Evolutionary conservation across 2,329 filamentous ascomycete species (phyloP).

Genomic region (Ceratocystis smalleyi): DNA sequence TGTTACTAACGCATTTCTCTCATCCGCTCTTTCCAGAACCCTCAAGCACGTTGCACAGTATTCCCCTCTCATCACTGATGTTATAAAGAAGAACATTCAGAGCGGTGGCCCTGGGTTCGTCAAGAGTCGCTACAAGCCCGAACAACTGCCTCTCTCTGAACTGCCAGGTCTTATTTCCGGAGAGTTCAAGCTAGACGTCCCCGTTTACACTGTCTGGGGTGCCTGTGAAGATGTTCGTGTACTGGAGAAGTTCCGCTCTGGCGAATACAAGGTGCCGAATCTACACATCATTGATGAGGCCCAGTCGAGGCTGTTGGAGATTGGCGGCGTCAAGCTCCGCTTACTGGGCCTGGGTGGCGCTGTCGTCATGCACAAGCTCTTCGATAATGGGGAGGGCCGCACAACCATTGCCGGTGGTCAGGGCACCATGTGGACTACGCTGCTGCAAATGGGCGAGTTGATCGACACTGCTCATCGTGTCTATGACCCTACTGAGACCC

Average conservation of each 20-base stretch:
- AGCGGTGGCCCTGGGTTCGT: slow-evolving; percentile 57
- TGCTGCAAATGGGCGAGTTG: slow-evolving; percentile 94
- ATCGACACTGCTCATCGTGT: slow-evolving; percentile 96
- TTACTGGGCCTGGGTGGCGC: slow-evolving; percentile 86
- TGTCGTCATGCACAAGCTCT: slow-evolving; percentile 99
- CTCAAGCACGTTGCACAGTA: slow-evolving; percentile 98
- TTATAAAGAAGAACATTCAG: slow-evolving; percentile 51
- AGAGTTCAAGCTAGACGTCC: slow-evolving; percentile 80
- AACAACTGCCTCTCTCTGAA: slow-evolving; percentile 81
- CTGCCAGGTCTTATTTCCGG: slow-evolving; percentile 77
- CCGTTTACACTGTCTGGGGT: slow-evolving; percentile 97
- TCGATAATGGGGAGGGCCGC: slow-evolving; percentile 93
- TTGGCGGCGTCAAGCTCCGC: slow-evolving; percentile 90
- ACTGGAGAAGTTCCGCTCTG: slow-evolving; percentile 89
- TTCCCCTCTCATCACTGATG: slow-evolving; percentile 78
- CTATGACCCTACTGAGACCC: slow-evolving; percentile 94
- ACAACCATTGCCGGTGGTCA: slow-evolving; percentile 97
- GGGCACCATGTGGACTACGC: slow-evolving; percentile 98
- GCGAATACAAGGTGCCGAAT: slow-evolving; percentile 95
- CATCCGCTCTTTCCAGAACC: slow-evolving; percentile 43
- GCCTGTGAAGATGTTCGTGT: slow-evolving; percentile 97
- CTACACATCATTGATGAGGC: slow-evolving; percentile 98
- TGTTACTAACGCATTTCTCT: neutral
- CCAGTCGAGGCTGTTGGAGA: slow-evolving; percentile 83
- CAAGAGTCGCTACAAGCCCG: slow-evolving; percentile 68